These are phyloP conservation scores for Amesomyces nigricolor DNA, from an alignment of 2,329 filamentous ascomycete species.

Conservation along the genomic window DNA sequence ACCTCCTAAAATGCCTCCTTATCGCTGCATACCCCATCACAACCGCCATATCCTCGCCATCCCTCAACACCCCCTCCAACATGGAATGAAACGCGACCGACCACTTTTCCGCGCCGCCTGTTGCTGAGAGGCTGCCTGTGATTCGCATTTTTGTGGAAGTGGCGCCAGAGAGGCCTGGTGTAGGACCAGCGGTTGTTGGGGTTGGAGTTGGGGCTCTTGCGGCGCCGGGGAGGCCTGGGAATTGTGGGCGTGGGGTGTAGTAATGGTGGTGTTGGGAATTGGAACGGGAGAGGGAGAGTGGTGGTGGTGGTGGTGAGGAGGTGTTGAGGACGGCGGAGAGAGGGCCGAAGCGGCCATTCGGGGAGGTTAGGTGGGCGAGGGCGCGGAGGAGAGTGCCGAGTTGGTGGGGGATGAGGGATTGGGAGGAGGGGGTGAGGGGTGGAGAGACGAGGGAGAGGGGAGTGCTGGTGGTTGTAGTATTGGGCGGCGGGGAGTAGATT, in stretches of 20 bases:
- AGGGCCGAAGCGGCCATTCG: slow-evolving; percentile 46
- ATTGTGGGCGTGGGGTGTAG: too few relatives aligned
- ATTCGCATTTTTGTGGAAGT: neutral
- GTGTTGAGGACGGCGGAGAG: slow-evolving; percentile 33
- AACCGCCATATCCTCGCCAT: slow-evolving; percentile 56
- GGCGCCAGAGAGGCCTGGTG: neutral
- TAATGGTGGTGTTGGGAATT: too few relatives aligned
- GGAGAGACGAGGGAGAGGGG: slow-evolving; percentile 34
- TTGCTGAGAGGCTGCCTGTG: slow-evolving; percentile 3
- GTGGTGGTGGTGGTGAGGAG: neutral
- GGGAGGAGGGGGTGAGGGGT: slow-evolving; percentile 34
- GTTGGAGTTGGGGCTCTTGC: neutral
- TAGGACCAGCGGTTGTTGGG: neutral
- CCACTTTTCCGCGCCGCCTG: slow-evolving; percentile 42
- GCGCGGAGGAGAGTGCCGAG: slow-evolving; percentile 41
- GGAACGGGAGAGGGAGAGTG: neutral
- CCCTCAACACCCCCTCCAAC: slow-evolving; percentile 51
- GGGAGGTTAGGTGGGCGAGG: slow-evolving; percentile 41
- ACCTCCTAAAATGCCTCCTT: slow-evolving; percentile 45
- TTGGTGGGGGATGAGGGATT: slow-evolving; percentile 40
- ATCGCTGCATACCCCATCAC: slow-evolving; percentile 53
- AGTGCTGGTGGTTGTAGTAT: slow-evolving; percentile 27
- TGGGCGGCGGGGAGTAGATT: slow-evolving; percentile 33
- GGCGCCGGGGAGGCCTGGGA: too few relatives aligned
- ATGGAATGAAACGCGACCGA: slow-evolving; percentile 51